Evolutionary conservation across 2,329 filamentous ascomycete species (phyloP).

Genomic region (Fusarium aywerte): DNA sequence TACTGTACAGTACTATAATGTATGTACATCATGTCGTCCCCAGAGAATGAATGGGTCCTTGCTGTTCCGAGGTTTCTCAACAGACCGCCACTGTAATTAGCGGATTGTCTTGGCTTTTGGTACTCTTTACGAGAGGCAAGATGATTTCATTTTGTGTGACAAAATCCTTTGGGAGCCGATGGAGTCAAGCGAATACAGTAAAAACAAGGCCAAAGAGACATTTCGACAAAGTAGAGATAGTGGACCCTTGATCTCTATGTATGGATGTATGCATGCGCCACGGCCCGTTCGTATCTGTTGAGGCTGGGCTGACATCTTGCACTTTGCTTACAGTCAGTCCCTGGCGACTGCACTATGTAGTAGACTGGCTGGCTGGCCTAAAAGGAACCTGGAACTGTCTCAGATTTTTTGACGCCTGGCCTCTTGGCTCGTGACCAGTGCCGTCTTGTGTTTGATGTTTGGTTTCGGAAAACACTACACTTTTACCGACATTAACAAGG

Average conservation of each 20-base stretch:
- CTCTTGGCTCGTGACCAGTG: slow-evolving; percentile 22
- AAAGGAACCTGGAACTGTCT: slow-evolving; percentile 19
- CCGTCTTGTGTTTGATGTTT: slow-evolving; percentile 15
- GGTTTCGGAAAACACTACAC: slow-evolving; percentile 16
- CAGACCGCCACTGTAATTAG: slow-evolving; percentile 33
- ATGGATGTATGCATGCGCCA: slow-evolving; percentile 29
- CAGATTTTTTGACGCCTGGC: slow-evolving; percentile 22
- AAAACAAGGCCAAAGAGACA: slow-evolving; percentile 9
- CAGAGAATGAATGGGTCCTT: slow-evolving; percentile 27
- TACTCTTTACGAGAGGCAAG: not conserved
- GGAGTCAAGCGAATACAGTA: slow-evolving; percentile 10
- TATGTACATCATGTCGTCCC: slow-evolving; percentile 19
- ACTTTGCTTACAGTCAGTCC: not conserved
- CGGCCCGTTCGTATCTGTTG: slow-evolving; percentile 21
- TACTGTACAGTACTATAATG: not conserved
- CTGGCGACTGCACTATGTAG: not conserved
- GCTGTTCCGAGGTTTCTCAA: slow-evolving; percentile 28
- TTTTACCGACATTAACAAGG: slow-evolving; percentile 6
- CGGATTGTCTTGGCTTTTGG: not conserved
- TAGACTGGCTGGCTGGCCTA: not conserved
- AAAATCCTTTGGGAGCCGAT: slow-evolving; percentile 4
- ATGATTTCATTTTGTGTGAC: slow-evolving; percentile 19
- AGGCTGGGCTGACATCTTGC: slow-evolving; percentile 29
- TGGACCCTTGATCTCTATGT: not conserved
- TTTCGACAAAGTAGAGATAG: slow-evolving; percentile 13